Percentiles rank a stretch among this genome's conserved stretches.
Conservation (phyloP, 73 alveolate genomes). For the Durusdinium trenchii region DNA sequence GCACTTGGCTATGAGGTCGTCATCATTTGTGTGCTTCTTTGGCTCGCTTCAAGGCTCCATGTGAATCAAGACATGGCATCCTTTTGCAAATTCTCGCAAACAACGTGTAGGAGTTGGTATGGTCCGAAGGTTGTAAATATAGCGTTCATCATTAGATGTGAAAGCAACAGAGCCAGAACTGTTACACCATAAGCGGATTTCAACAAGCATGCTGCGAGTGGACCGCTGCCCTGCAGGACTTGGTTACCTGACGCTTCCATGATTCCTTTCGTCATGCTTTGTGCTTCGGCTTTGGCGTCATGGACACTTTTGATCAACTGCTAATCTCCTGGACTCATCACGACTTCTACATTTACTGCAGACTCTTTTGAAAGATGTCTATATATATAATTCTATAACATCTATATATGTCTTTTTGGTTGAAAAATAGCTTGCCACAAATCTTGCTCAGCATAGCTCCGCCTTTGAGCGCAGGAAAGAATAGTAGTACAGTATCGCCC, state of each 20-base stretch:
- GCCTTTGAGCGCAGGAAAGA: not conserved
- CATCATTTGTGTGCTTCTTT: slow-evolving; percentile 12
- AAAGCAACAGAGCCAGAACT: too few species aligned
- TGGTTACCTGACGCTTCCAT: slow-evolving; percentile 59
- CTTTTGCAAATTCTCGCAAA: too few species aligned
- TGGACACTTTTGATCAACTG: not conserved
- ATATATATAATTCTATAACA: not conserved
- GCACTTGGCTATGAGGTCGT: slow-evolving; percentile 35
- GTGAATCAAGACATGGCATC: too few species aligned
- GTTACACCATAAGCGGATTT: too few species aligned
- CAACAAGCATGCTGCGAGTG: too few species aligned
- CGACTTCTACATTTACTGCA: too few species aligned
- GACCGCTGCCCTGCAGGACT: not conserved
- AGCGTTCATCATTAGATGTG: too few species aligned
- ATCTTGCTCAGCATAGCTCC: not conserved
- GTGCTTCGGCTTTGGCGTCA: not conserved
- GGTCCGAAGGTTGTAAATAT: too few species aligned
- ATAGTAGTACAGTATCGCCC: not conserved
- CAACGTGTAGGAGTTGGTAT: not conserved
- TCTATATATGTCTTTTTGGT: not conserved
- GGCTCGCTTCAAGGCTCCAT: slow-evolving; percentile 73
- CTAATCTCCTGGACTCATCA: not conserved
- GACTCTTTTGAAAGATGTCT: too few species aligned
- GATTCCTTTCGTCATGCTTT: slow-evolving; percentile 60
- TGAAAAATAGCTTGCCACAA: too few species aligned